These are phyloP conservation scores for Apiospora saccharicola DNA, from an alignment of 2,329 filamentous ascomycete genomes.

Conservation along the genomic window DNA sequence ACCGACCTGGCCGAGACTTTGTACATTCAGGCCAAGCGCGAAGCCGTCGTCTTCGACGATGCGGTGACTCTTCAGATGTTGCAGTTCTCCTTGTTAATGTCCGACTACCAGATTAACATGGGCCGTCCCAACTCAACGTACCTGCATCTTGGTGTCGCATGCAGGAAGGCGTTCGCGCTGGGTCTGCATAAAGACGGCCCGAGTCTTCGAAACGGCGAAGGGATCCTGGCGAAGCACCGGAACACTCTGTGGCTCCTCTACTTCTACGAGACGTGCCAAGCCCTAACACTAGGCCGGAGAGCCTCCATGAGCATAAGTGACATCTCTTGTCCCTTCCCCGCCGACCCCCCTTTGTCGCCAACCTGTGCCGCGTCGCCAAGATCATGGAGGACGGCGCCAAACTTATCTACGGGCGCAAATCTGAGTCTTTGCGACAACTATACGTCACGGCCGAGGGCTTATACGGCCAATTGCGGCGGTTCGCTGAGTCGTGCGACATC, in stretches of 20 bases:
- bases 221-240: conserved; percentile 35
- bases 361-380: conserved; percentile 33
- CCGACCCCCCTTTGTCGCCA: conserved; percentile 33
- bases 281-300: conserved; percentile 34
- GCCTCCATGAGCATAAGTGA: conserved; percentile 33
- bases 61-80: conserved; percentile 43
- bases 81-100: conserved; percentile 38
- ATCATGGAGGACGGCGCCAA: conserved; percentile 32
- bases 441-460: conserved; percentile 36
- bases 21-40: conserved; percentile 37
- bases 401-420: conserved; percentile 37
- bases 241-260: conserved; percentile 41
- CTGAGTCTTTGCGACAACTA: conserved; percentile 37
- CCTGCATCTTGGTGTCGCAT: conserved; percentile 39
- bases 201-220: conserved; percentile 29
- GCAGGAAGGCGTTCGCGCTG: conserved; percentile 40
- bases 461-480: conserved; percentile 34
- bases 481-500: conserved; percentile 33
- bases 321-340: conserved; percentile 36
- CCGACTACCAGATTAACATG: conserved; percentile 40
- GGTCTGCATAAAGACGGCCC: conserved; percentile 39
- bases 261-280: conserved; percentile 38
- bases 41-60: conserved; percentile 38
- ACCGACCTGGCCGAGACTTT: conserved; percentile 38
- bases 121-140: conserved; percentile 41